These are phyloP conservation scores for Tuber microsphaerosporum DNA, from an alignment of 495 filamentous ascomycete genomes.

Conservation along the genomic window DNA sequence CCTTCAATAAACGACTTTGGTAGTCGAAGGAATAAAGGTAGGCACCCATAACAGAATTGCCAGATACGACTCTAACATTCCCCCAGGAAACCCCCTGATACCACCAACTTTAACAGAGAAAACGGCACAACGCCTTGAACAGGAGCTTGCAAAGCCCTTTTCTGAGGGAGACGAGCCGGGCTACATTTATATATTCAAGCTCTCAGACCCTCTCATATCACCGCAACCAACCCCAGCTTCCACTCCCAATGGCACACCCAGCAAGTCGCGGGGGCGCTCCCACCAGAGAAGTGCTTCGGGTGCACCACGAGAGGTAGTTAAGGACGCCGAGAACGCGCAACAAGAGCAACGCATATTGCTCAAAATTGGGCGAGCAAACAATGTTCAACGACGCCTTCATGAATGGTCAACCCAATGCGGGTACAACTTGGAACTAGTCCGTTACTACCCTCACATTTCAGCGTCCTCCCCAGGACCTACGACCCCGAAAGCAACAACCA, in stretches of 20 bases:
- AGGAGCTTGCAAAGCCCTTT: constrained; percentile 75
- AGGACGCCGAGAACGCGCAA: constrained; percentile 58
- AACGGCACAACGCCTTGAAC: constrained; percentile 49
- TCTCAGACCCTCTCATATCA: constrained; percentile 56
- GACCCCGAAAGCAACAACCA: constrained; percentile 29
- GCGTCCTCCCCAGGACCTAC: constrained; percentile 31
- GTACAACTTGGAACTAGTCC: constrained; percentile 73
- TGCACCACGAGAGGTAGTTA: constrained; percentile 54
- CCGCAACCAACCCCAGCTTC: constrained; percentile 49
- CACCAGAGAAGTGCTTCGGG: not conserved
- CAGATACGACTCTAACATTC: constrained; percentile 37
- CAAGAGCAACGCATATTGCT: constrained; percentile 65
- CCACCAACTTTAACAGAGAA: constrained; percentile 56
- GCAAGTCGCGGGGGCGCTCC: constrained; percentile 8
- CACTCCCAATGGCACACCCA: constrained; percentile 41
- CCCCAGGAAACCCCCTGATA: constrained; percentile 47
- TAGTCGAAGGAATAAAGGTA: not conserved
- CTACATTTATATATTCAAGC: constrained; percentile 98
- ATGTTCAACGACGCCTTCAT: constrained; percentile 82
- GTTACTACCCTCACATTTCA: constrained; percentile 79
- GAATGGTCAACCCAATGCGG: constrained; percentile 92
- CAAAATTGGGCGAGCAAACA: constrained; percentile 86
- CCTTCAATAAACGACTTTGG: not conserved
- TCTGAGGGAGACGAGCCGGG: constrained; percentile 72
- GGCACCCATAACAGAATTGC: constrained; percentile 1